These are phyloP conservation scores for Fusarium cicatricum DNA, from an alignment of 2,329 filamentous ascomycete genomes.

Conservation along the genomic window DNA sequence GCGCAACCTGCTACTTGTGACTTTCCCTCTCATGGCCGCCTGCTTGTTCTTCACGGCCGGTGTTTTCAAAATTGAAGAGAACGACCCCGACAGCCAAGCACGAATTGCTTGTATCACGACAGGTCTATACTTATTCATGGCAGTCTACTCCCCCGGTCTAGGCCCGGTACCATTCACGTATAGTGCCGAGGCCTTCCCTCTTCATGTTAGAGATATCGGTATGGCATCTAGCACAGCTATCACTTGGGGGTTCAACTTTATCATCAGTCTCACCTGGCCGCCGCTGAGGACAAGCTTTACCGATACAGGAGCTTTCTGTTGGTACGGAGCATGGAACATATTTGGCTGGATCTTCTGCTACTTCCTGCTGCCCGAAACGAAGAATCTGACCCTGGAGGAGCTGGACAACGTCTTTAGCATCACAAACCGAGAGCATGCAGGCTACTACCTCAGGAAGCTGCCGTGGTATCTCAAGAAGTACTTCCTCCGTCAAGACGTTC, in stretches of 20 bases:
- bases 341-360: conserved; percentile 46
- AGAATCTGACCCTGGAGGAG: conserved; percentile 47
- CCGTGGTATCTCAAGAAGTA: conserved; percentile 47
- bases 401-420: conserved; percentile 47
- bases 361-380: conserved; percentile 48
- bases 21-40: conserved; percentile 65
- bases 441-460: conserved; percentile 44
- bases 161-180: conserved; percentile 68
- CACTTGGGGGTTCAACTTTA: conserved; percentile 52
- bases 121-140: conserved; percentile 52
- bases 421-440: conserved; percentile 42
- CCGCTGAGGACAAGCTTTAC: conserved; percentile 33
- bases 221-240: conserved; percentile 58
- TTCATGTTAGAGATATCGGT: conserved; percentile 63
- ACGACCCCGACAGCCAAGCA: conserved; percentile 1
- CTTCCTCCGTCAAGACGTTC: conserved; percentile 40
- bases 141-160: conserved; percentile 58
- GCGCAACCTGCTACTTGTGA: conserved; percentile 63
- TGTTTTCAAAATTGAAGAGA: conserved; percentile 53
- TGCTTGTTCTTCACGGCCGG: conserved; percentile 63
- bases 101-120: conserved; percentile 47
- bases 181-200: conserved; percentile 65
- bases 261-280: conserved; percentile 49
- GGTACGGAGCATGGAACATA: conserved; percentile 50
- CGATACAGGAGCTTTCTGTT: conserved; percentile 49